Percentiles rank a stretch among this genome's conserved stretches.
Evolutionary conservation across 2,329 filamentous ascomycete genomes (phyloP).

Genomic region (Aspergillus oerlinghausenensis): DNA sequence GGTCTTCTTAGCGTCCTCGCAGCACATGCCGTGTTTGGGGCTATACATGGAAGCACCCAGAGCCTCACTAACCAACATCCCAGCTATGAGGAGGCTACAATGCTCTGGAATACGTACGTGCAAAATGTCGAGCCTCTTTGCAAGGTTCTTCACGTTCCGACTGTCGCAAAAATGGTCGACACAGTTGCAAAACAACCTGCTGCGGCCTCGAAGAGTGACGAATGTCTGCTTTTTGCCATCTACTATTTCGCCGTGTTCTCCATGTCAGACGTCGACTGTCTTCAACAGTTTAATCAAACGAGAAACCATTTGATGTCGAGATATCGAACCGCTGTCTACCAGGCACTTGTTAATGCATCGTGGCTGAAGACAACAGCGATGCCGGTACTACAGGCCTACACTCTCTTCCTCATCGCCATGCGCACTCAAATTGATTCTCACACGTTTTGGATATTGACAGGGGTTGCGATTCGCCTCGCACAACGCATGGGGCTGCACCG

Average conservation of each 20-base stretch:
- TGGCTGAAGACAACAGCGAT: constrained; percentile 15
- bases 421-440: constrained; percentile 40
- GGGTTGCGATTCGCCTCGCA: constrained; percentile 42
- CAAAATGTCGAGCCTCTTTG: constrained; percentile 70
- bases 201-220: constrained; percentile 23
- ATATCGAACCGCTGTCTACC: constrained; percentile 5
- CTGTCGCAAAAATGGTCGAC: constrained; percentile 61
- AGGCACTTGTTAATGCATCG: constrained; percentile 15
- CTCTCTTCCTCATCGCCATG: constrained; percentile 21
- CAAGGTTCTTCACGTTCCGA: constrained; percentile 68
- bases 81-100: constrained; percentile 47
- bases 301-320: constrained; percentile 1
- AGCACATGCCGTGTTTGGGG: not conserved
- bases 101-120: constrained; percentile 70
- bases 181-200: constrained; percentile 48
- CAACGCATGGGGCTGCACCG: constrained; percentile 47
- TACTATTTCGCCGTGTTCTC: constrained; percentile 18
- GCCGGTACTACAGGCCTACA: constrained; percentile 13
- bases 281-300: not conserved
- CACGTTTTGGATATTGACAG: constrained; percentile 49
- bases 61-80: constrained; percentile 26
- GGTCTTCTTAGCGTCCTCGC: not conserved
- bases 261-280: constrained; percentile 12
- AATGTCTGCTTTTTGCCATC: constrained; percentile 33
- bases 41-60: constrained; percentile 1